phyloP scores from a whole-genome alignment of 768 basidiomycete species.

The Hericium coralloides region DNA sequence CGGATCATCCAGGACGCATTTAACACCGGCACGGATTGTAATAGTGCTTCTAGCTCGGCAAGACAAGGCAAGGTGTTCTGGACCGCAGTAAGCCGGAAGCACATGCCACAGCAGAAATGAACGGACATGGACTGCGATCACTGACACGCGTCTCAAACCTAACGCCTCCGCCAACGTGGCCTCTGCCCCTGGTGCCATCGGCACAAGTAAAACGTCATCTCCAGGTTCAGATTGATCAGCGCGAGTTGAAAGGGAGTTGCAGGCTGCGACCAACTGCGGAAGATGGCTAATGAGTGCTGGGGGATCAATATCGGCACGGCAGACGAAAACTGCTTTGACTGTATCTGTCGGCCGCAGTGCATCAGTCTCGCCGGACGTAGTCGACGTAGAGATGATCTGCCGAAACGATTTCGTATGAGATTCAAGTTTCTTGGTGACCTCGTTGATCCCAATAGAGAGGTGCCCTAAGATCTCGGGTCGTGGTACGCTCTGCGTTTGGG shows the following conservation, averaged over 20 bases:
- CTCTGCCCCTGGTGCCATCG: constrained; percentile 65
- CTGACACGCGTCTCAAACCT: constrained; percentile 60
- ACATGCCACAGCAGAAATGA: neutral
- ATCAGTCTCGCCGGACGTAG: neutral
- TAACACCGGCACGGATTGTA: constrained; percentile 45
- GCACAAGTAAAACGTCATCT: constrained; percentile 42
- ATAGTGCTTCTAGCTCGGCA: constrained; percentile 21
- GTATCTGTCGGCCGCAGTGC: neutral
- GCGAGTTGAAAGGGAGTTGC: constrained; percentile 38
- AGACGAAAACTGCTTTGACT: constrained; percentile 48
- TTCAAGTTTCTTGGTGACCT: constrained; percentile 71
- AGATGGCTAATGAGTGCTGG: constrained; percentile 64
- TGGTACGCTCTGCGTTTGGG: no score
- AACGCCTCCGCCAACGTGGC: constrained; percentile 43
- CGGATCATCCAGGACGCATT: constrained; percentile 54
- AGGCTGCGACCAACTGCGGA: constrained; percentile 68
- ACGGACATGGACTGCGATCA: constrained; percentile 60
- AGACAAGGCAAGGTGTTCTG: constrained; percentile 34
- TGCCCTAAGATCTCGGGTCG: constrained; percentile 30
- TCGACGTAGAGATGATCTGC: neutral
- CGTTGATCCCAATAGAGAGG: constrained; percentile 64
- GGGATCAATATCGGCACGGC: constrained; percentile 69
- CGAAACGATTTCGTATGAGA: constrained; percentile 29
- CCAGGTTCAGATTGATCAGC: constrained; percentile 7
- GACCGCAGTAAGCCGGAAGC: constrained; percentile 1